Base-by-base conservation (phyloP, 176 grass and related monocot genomes). In the Dactylis glomerata region DNA sequence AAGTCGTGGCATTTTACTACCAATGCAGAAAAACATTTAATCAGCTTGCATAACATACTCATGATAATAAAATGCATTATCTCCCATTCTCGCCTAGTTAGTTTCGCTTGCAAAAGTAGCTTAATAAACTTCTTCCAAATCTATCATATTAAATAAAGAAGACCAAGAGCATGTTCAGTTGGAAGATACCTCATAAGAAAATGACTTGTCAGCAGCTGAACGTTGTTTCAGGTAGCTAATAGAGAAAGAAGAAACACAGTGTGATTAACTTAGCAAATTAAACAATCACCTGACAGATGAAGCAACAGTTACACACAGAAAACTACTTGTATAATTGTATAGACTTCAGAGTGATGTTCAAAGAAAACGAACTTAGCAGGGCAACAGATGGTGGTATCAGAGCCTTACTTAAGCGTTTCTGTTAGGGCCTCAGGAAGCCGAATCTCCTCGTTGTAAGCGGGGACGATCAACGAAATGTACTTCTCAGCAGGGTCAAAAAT, bases 401-500 rank as follows among this genome's bases (percentile, higher is more conserved):
- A 23, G 47, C 49, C 91, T 89, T 85, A 96, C 93, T 88, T 92
- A 50, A 99, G 78, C 12, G 88, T 92, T 78, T 99, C 93, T 30
- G 79, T 81, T 13, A 99, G 94, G 80, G 93, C 83, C 51, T 85
- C 83, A 0, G 93, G 88, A 17, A 99, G 97, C 56, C 93, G 83
- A 75, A 92, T 67, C 85, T 99, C 87, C 86, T 99, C 90, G 7
- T 99, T 99, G 75, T 92, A 99, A 42, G 97, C 91, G 23, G 93
- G 97, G 45, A 96, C 71, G 41, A 99, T 91, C 44, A 99, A 75
- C 15, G 97, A 96, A 79, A 99, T 88, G 71, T 99, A 94, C 64
- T 96, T 99, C 78, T 94, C 88, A 10, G 93, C 65, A 61, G 90
- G 91, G 85, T 96, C 91, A 73, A 86, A 92, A 82, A 99, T 80